Base-by-base conservation (phyloP, 129 eudicot species). In the Deinandra increscens region DNA sequence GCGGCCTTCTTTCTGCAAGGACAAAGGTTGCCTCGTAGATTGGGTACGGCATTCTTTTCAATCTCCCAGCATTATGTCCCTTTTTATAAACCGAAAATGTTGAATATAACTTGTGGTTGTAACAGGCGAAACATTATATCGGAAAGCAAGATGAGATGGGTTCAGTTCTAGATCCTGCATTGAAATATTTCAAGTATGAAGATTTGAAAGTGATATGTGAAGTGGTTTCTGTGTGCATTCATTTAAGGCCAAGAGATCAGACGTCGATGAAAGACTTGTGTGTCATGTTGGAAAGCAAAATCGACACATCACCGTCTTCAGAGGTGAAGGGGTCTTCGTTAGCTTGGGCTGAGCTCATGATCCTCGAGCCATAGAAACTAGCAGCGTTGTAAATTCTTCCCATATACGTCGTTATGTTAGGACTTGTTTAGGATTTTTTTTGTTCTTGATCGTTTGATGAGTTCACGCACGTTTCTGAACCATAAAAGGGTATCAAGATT, bases 331-430 rank as follows among this genome's bases (percentile, higher is more conserved):
- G 95, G 9, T 75, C 95, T 46, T 77, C 81, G 9, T 64, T 93
- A 59, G 99, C 99, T 8, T 94, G 99, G 99, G 99, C 97, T 33
- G 99, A 94, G 60, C 87, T 94, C 68, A 90, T 90, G 38, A 93
- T 94, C 72, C 61, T n/a, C 61, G 3, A 55, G 11, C 6, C 10
- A 13, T 58, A 58, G 64, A 58, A 58, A n/a, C 9, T 18, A 75
- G 76, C 49, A 31, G 50, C 39, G 9, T 8, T 62, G 81, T 77
- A 77, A 77, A 77, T 69, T 49, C 81, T 77, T 39, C 37, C 38
- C 19, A 15, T 37, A 41, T 68, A 60, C 56, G 46, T 26, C 58
- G 34, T 64, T n/a, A 0, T 29, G 18, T 55, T 77, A 70, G 75
- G 54, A 62, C 53, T 43, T 14, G 41, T 13, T 18, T 60, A 72